Conservation (phyloP, 1,284 basidiomycete genomes). For the Neonothopanus nambi region DNA sequence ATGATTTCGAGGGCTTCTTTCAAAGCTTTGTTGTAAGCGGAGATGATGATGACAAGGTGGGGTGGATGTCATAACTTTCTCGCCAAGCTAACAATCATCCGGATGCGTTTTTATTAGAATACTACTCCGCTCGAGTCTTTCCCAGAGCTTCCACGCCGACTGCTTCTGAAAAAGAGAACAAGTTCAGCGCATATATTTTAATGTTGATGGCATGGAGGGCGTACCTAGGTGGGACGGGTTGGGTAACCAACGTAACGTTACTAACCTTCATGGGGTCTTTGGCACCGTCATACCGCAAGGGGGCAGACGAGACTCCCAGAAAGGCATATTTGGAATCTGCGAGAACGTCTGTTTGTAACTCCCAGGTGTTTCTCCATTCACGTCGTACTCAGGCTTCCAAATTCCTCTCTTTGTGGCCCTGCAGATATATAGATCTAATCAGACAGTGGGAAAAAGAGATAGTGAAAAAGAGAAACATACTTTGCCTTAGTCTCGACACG, state of each 20-base stretch:
- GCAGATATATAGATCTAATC: conserved; percentile 9
- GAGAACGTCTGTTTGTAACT: conserved; percentile 64
- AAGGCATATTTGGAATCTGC: background rate
- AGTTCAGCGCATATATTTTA: no score
- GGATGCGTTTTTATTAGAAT: conserved; percentile 70
- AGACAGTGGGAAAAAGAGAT: background rate
- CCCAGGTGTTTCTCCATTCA: conserved; percentile 63
- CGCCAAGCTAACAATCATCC: conserved; percentile 76
- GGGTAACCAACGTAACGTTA: conserved; percentile 78
- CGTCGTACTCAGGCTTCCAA: conserved; percentile 69
- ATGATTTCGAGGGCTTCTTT: conserved; percentile 90
- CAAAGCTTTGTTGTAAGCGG: conserved; percentile 94
- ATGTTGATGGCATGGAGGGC: conserved; percentile 8
- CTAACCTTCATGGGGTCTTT: conserved; percentile 62
- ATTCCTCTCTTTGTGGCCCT: conserved; percentile 66
- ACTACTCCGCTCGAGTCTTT: conserved; percentile 91
- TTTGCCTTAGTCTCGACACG: conserved; percentile 63
- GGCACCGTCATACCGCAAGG: conserved; percentile 53
- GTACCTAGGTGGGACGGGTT: conserved; percentile 86
- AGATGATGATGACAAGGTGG: conserved; percentile 99
- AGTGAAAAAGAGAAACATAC: conserved; percentile 41
- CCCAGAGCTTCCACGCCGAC: conserved; percentile 85
- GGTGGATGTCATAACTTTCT: conserved; percentile 83
- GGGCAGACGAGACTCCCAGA: conserved; percentile 59
- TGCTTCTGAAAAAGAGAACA: conserved; percentile 64